Evolutionary conservation across 371 early-diverging fungal species (phyloP), one percentile per base, ranked within the genome.

Genomic region (Agmasoma carcini): DNA sequence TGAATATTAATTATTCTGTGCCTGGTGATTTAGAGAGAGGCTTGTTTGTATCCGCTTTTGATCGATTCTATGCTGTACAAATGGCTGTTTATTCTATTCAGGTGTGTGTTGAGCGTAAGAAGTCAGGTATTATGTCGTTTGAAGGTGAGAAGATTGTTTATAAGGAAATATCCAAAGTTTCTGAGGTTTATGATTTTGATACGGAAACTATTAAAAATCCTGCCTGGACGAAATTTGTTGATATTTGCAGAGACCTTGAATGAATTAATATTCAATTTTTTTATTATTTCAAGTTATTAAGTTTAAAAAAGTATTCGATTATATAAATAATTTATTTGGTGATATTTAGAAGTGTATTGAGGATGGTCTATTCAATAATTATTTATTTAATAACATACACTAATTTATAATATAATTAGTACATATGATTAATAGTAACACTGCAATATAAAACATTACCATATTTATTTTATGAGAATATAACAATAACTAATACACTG

Each of bases 11-110:
- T 31, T 85, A 87, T 9, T 81, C 90, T n/a, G 82, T 88, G 5
- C 77, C 94, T 30, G 97, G 97, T 14, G 90, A 93, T 63, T 78
- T 92, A 51, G 91, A 93, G 73, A 90, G 90, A 73, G 97, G 97
- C 46, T 85, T 83, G 37, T 81, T 83, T 9, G 89, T 95, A 11
- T 82, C 85, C 6, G 91, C 94, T 5, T 71, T 90, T 49, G 97
- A 96, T 75, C 83, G 95, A 52, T 80, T 90, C 55, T 81, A 87
- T 26, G 89, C 89, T n/a, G n/a, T n/a, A n/a, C n/a, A n/a, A n/a
- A n/a, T n/a, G n/a, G n/a, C n/a, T n/a, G n/a, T n/a, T n/a, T n/a
- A n/a, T n/a, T n/a, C n/a, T n/a, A n/a, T n/a, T n/a, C n/a, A n/a
- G n/a, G n/a, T n/a, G n/a, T n/a, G n/a, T n/a, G n/a, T n/a, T n/a